Conservation (phyloP, 345 rosid species). For the Camelina neglecta region DNA sequence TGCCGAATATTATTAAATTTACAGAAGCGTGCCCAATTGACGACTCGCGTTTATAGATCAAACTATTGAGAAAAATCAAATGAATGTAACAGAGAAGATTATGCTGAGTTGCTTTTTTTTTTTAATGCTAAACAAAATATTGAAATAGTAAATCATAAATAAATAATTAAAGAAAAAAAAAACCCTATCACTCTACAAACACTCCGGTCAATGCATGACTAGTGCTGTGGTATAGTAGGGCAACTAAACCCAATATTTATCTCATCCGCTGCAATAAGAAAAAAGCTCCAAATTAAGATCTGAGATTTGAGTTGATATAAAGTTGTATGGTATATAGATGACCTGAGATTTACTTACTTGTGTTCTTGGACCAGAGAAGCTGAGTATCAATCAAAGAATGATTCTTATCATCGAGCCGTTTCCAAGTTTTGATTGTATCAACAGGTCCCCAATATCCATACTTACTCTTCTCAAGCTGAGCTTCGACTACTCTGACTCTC, state of each 20-base stretch:
- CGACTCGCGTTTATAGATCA: conserved; percentile 11
- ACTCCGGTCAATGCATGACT: neutral
- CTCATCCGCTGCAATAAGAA: conserved; percentile 22
- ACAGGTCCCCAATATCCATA: conserved; percentile 72
- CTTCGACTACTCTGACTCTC: conserved; percentile 78
- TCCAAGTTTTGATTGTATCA: conserved; percentile 87
- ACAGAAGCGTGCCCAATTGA: neutral
- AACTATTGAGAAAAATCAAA: neutral
- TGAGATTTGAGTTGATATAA: neutral
- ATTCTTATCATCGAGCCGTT: conserved; percentile 77
- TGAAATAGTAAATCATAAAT: neutral
- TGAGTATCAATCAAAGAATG: conserved; percentile 66
- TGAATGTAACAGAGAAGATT: neutral
- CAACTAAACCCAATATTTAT: conserved; percentile 10
- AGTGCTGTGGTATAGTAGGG: conserved; percentile 23
- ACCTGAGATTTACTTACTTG: conserved; percentile 40
- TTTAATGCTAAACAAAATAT: neutral
- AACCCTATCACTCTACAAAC: neutral
- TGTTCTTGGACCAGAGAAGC: conserved; percentile 76
- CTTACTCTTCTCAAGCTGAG: conserved; percentile 65
- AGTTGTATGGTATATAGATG: neutral
- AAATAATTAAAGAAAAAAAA: neutral
- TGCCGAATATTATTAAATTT: neutral
- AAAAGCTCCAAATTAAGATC: neutral
- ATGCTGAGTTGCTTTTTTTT: neutral